These are phyloP conservation scores for Mortierella antarctica DNA, from an alignment of 192 early-diverging fungal genomes.

Conservation along the genomic window DNA sequence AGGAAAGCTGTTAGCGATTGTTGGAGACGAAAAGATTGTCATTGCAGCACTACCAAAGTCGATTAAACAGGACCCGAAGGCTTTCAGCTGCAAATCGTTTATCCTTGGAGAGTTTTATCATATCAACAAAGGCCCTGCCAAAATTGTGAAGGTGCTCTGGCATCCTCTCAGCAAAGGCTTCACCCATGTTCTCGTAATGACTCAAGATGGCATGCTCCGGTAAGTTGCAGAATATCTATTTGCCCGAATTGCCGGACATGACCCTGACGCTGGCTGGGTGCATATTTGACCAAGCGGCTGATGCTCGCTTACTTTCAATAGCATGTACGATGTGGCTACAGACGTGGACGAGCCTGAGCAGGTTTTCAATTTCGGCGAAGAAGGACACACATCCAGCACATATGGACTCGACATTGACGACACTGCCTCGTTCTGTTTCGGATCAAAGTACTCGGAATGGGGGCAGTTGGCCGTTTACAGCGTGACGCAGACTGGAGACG, in stretches of 20 bases:
- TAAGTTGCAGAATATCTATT: slow-evolving; percentile 14
- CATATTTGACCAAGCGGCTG: background rate
- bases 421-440: slow-evolving; percentile 62
- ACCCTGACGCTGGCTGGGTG: background rate
- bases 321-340: slow-evolving; percentile 76
- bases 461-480: slow-evolving; percentile 77
- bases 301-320: slow-evolving; percentile 16
- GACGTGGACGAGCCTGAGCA: slow-evolving; percentile 77
- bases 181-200: slow-evolving; percentile 77
- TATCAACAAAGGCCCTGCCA: slow-evolving; percentile 47
- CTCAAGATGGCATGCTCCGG: slow-evolving; percentile 70
- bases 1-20: slow-evolving; percentile 70
- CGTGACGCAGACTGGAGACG: slow-evolving; percentile 73
- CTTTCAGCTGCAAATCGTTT: slow-evolving; percentile 44
- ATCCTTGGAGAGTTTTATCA: slow-evolving; percentile 51
- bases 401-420: slow-evolving; percentile 56
- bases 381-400: slow-evolving; percentile 26
- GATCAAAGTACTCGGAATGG: slow-evolving; percentile 67
- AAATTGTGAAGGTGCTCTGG: slow-evolving; percentile 79
- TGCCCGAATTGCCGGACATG: background rate
- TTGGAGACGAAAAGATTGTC: slow-evolving; percentile 67
- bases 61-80: slow-evolving; percentile 23
- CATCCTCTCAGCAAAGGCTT: slow-evolving; percentile 79
- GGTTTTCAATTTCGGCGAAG: slow-evolving; percentile 60
- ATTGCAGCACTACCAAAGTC: slow-evolving; percentile 65